A percentile compares a stretch with the other conserved stretches of the same genome.
Evolutionary conservation across 2,329 filamentous ascomycete species (phyloP).

Genomic region (Aurifilum marmelostoma): DNA sequence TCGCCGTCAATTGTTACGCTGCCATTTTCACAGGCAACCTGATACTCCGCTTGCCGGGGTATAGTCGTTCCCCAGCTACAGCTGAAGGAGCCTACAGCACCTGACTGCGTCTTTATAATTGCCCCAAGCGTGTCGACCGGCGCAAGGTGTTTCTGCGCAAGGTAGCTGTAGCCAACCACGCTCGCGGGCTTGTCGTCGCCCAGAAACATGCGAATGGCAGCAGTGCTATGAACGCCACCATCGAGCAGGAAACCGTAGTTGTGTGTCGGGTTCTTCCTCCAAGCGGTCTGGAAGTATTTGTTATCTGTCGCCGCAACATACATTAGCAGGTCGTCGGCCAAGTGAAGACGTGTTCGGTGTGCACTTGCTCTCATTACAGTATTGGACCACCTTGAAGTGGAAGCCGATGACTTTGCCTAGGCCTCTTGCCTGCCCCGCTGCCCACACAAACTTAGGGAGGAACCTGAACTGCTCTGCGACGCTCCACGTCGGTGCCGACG

Average conservation of each 20-base stretch:
- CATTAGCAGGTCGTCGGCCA: neutral
- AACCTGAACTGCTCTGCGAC: conserved; percentile 75
- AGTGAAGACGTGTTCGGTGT: neutral
- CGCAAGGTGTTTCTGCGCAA: conserved; percentile 57
- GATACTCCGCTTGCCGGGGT: conserved; percentile 53
- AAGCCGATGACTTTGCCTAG: conserved; percentile 55
- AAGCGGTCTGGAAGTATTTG: conserved; percentile 51
- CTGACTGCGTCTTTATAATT: conserved; percentile 55
- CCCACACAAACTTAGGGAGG: conserved; percentile 57
- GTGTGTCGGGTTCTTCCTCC: conserved; percentile 68
- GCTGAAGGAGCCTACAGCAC: conserved; percentile 59
- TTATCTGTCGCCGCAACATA: conserved; percentile 31
- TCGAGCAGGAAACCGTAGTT: conserved; percentile 76
- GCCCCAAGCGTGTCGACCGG: conserved; percentile 68
- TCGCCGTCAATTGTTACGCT: conserved; percentile 53
- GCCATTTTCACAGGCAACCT: conserved; percentile 61
- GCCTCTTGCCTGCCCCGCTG: conserved; percentile 49
- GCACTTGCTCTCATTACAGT: conserved; percentile 40
- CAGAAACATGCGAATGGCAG: conserved; percentile 61
- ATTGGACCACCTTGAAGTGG: conserved; percentile 47
- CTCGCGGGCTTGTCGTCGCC: conserved; percentile 46
- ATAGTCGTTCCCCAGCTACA: conserved; percentile 61
- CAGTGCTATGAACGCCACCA: conserved; percentile 70
- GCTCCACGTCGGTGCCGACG: conserved; percentile 45
- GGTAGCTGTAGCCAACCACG: conserved; percentile 58